Evolutionary conservation across 176 grass and related monocot genomes (phyloP).

Genomic region (Carex littledalei): DNA sequence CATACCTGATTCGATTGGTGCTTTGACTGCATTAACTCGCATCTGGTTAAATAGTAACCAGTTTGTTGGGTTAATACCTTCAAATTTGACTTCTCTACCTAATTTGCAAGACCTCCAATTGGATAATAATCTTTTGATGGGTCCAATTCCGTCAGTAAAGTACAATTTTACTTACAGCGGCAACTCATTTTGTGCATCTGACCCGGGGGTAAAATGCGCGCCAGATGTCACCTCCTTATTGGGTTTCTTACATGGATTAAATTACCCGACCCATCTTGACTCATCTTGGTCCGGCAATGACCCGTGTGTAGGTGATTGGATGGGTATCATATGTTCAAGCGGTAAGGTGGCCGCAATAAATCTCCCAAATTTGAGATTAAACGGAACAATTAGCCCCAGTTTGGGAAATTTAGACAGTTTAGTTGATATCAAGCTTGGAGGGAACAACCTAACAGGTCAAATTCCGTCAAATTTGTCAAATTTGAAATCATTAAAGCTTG

Average conservation of each 20-base stretch:
- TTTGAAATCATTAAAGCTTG: conserved; percentile 39
- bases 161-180: conserved; percentile 34
- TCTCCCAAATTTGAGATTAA: conserved; percentile 36
- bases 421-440: conserved; percentile 32
- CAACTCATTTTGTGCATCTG: conserved; percentile 55
- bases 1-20: conserved; percentile 45
- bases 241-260: conserved; percentile 34
- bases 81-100: conserved; percentile 27
- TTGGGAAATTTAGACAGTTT: conserved; percentile 51
- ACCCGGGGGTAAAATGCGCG: conserved; percentile 34
- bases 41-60: conserved; percentile 64
- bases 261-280: conserved; percentile 29
- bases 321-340: conserved; percentile 45
- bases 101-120: conserved; percentile 38
- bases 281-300: conserved; percentile 45
- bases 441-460: conserved; percentile 53
- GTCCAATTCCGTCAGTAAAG: conserved; percentile 47
- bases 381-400: conserved; percentile 59
- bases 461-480: conserved; percentile 44
- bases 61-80: conserved; percentile 62
- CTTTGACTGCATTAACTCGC: conserved; percentile 25
- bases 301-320: conserved; percentile 43
- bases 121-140: conserved; percentile 73
- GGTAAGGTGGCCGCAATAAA: conserved; percentile 43
- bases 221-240: conserved; percentile 50